phyloP scores from a whole-genome alignment of 306 rosid species.

The Dalbergia oliveri region DNA sequence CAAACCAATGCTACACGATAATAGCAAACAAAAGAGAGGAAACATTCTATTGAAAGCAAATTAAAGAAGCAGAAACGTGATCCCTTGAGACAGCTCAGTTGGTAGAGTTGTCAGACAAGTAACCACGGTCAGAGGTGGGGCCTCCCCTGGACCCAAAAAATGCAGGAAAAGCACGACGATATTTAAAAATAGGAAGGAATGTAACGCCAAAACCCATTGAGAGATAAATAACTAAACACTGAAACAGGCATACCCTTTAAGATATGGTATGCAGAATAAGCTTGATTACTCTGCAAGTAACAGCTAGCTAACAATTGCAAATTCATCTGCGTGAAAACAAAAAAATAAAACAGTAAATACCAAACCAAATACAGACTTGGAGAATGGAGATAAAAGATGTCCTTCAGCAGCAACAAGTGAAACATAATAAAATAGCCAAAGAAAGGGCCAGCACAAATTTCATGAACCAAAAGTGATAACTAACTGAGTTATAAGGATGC shows the following conservation, averaged over 20 bases:
- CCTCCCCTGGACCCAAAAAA: not conserved
- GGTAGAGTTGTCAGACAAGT: not conserved
- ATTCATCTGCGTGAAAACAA: constrained; percentile 68
- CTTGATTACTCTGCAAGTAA: constrained; percentile 89
- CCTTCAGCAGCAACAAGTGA: constrained; percentile 19
- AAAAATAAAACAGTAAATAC: constrained; percentile 1
- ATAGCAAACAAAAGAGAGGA: constrained; percentile 26
- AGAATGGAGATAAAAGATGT: constrained; percentile 1
- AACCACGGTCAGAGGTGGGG: not conserved
- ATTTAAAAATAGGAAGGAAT: constrained; percentile 15
- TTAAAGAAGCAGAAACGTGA: not conserved
- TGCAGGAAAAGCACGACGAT: no score
- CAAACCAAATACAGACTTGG: constrained; percentile 24
- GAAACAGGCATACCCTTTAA: constrained; percentile 75
- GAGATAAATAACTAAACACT: constrained; percentile 48
- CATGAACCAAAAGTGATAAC: constrained; percentile 37
- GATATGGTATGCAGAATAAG: constrained; percentile 86
- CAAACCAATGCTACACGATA: constrained; percentile 38
- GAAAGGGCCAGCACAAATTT: constrained; percentile 25
- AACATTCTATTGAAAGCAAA: constrained; percentile 10
- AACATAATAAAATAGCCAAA: not conserved
- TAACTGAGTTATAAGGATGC: not conserved
- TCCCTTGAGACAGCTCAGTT: not conserved
- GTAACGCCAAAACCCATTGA: constrained; percentile 8
- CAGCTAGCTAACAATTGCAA: constrained; percentile 89